These are phyloP conservation scores for Tricholoma bakamatsutake DNA, from an alignment of 768 basidiomycete species.

Conservation along the genomic window DNA sequence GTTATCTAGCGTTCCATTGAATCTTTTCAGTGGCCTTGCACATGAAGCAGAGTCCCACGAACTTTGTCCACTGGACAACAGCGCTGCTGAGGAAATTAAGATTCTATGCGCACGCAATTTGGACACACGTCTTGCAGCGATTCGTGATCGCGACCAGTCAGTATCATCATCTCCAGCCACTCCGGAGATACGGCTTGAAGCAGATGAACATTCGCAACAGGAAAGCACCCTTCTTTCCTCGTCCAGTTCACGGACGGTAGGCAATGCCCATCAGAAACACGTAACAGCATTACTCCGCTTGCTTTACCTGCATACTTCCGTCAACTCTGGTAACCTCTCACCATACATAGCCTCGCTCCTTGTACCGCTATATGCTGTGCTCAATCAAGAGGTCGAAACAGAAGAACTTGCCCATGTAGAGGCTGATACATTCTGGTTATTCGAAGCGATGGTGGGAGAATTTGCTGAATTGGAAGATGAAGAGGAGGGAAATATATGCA, in stretches of 20 bases:
- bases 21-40: constrained; percentile 44
- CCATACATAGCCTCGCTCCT: constrained; percentile 66
- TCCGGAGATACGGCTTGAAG: constrained; percentile 33
- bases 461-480: constrained; percentile 70
- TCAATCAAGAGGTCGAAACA: constrained; percentile 55
- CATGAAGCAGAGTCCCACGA: constrained; percentile 41
- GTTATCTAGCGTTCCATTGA: constrained; percentile 47
- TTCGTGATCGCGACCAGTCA: constrained; percentile 30
- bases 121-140: constrained; percentile 44
- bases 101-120: constrained; percentile 47
- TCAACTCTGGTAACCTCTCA: constrained; percentile 69
- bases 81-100: constrained; percentile 38
- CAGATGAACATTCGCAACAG: constrained; percentile 22
- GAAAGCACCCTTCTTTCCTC: constrained; percentile 33
- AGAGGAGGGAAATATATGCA: constrained; percentile 57
- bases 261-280: constrained; percentile 53
- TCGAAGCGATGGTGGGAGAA: constrained; percentile 69
- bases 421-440: constrained; percentile 80
- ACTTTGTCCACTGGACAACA: constrained; percentile 46
- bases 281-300: constrained; percentile 61
- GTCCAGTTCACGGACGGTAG: constrained; percentile 28
- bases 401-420: constrained; percentile 63
- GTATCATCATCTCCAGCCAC: constrained; percentile 29
- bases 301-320: constrained; percentile 60
- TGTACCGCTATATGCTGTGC: constrained; percentile 59